Base-by-base conservation (phyloP, 805 yeast species). In the Candida sphagnicola region DNA sequence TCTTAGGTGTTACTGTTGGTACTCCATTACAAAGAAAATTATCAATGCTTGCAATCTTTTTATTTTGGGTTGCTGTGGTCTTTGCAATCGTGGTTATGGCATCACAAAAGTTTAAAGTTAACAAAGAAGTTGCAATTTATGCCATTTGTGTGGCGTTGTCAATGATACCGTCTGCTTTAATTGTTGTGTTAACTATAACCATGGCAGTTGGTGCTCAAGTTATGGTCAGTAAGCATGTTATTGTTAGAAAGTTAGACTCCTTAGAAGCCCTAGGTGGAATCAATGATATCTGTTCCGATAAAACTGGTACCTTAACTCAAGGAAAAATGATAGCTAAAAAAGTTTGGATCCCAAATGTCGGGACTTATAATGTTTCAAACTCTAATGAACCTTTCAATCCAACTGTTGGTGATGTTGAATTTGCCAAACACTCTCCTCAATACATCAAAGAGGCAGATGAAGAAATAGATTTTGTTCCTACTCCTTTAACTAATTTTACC, bases 1-100 rank as follows among this genome's bases (percentile, higher is more conserved):
- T 71, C 28, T 68, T 74, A 38, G 75, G 78, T 39, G 59, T 69
- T 16, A 65, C 62, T 16, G 74, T 70, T 13, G 69, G 69, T 51
- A 75, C 78, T 46, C 72, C 57, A 43, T 69, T 59, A 53, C 76
- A 58, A 56, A 49, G 77, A 65, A 46, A 66, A 51, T 42, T 77
- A 57, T 53, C 73, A 46, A 51, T 75, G 77, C 43, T 64, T 53
- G 79, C 78, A 4, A 75, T 75, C 25, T 62, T 72, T 38, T 66
- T 73, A 41, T 74, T 74, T 45, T 70, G 73, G 57, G 68, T 74
- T 4, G 69, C 69, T 2, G 67, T 63, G 5, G 21, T 63, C 14
- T 62, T 63, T 51, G 69, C 69, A 5, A 61, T 63, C 31, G 56
- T 63, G 8, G 69, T 63, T 3, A 62, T 63, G 67, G 67, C 52